phyloP scores from a whole-genome alignment of 2,329 filamentous ascomycete genomes.

The Endoconidiophora polonica region DNA sequence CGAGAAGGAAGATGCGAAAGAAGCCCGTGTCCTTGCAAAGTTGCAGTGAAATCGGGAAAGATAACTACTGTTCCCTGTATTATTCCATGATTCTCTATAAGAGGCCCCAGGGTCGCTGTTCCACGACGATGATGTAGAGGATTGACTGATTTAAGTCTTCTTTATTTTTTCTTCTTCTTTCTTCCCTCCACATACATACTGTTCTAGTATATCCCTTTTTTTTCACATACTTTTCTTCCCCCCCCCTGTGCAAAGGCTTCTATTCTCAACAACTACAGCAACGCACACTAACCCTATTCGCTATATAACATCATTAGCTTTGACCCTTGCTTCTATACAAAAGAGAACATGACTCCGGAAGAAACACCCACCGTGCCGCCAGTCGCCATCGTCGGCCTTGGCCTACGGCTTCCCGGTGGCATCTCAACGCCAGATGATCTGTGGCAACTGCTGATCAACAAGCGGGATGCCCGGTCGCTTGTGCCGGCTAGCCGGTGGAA shows the following conservation, averaged over 20 bases:
- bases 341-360: background rate
- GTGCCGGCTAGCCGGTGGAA: conserved; percentile 31
- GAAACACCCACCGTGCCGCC: conserved; percentile 20
- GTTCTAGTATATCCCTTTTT: too few relatives aligned
- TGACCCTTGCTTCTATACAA: background rate
- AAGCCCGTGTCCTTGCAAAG: too few relatives aligned
- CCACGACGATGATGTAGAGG: too few relatives aligned
- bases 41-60: too few relatives aligned
- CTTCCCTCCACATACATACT: too few relatives aligned
- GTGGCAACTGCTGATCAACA: conserved; percentile 22
- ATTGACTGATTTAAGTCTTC: too few relatives aligned
- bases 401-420: conserved; percentile 29
- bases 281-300: background rate
- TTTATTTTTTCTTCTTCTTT: too few relatives aligned
- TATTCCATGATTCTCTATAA: too few relatives aligned
- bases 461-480: conserved; percentile 23
- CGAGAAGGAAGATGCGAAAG: too few relatives aligned
- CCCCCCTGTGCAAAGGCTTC: background rate
- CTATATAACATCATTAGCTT: background rate
- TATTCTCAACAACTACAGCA: background rate
- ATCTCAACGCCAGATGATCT: conserved; percentile 27
- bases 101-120: too few relatives aligned
- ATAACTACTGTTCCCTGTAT: too few relatives aligned
- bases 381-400: conserved; percentile 24
- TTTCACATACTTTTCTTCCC: background rate